A percentile compares a stretch with the other conserved stretches of the same genome.
phyloP scores from a whole-genome alignment of 192 early-diverging fungal species.

The Podila minutissima region DNA sequence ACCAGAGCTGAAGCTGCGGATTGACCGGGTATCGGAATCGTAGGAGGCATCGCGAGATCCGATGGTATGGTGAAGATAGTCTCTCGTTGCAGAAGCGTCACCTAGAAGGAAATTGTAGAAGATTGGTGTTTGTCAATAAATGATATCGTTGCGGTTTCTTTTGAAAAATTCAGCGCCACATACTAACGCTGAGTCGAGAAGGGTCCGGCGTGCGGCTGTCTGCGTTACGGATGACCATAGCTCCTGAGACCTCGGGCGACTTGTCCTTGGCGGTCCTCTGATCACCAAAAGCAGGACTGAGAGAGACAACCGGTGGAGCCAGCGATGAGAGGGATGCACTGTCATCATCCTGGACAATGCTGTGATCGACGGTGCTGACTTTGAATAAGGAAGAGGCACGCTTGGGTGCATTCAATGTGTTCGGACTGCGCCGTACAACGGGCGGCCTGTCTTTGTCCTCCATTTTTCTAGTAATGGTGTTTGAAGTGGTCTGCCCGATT shows the following conservation, averaged over 20 bases:
- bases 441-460: slow-evolving; percentile 15
- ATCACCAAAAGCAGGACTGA: slow-evolving; percentile 43
- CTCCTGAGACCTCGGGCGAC: not conserved
- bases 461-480: not conserved
- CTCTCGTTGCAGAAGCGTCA: slow-evolving; percentile 27
- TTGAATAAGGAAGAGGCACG: slow-evolving; percentile 41
- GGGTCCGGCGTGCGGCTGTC: not conserved
- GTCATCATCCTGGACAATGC: slow-evolving; percentile 36
- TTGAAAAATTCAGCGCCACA: too few relatives aligned
- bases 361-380: slow-evolving; percentile 42
- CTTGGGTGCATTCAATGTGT: slow-evolving; percentile 18
- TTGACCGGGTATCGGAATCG: slow-evolving; percentile 57
- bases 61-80: slow-evolving; percentile 38
- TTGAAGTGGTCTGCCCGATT: not conserved
- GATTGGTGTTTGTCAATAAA: too few relatives aligned
- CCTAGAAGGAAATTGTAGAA: not conserved
- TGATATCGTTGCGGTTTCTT: too few relatives aligned
- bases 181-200: not conserved
- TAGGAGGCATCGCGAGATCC: slow-evolving; percentile 26
- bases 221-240: not conserved
- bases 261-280: slow-evolving; percentile 10
- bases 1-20: slow-evolving; percentile 53
- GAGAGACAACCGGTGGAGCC: slow-evolving; percentile 40
- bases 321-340: slow-evolving; percentile 26
- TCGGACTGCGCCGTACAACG: slow-evolving; percentile 1